Base-by-base conservation (phyloP, 805 yeast species). In the Lipomyces sp. region DNA sequence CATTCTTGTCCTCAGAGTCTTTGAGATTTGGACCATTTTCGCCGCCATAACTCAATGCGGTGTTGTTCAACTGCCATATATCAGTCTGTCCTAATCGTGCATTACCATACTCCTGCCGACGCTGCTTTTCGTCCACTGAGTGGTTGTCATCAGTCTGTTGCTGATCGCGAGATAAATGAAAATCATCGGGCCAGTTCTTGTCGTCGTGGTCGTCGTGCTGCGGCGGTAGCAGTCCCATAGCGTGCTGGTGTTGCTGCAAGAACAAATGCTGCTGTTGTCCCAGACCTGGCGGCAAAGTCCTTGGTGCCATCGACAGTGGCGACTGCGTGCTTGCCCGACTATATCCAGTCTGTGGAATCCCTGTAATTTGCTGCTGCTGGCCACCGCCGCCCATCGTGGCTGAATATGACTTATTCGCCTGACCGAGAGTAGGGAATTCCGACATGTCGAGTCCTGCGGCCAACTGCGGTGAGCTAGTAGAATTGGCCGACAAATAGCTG, bases 401-500 rank as follows among this genome's bases (percentile, higher is more conserved):
- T 8, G 63, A 55, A 42, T 57, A 62, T n/a, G 63, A 62, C 39
- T 65, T 59, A 1, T 60, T 58, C 13, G 59, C 60, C 42, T 61
- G 65, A 4, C 69, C 68, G 32, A 66, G 59, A 0, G 69, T 53
- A 7, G 69, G 69, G 29, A 66, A 66, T 29, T 66, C 69, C 37
- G 57, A 37, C 66, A 64, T 54, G 42, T 66, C 69, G 6, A 66
- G 62, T 34, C 65, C 51, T 8, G 56, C 60, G 32, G 64, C 55
- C 7, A 59, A 57, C 15, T 48, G 60, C 8, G 57, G 51, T 3
- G 39, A 29, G 33, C 50, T 60, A 15, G 48, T 42, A 18, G 48
- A 42, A 35, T 35, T 35, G 8, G 34, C 24, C 29, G 42, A 29
- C 29, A 13, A 15, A 34, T 55, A 35, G 45, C 39, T 34, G 35